phyloP scores from a whole-genome alignment of 345 rosid genomes.

The Jatropha curcas region DNA sequence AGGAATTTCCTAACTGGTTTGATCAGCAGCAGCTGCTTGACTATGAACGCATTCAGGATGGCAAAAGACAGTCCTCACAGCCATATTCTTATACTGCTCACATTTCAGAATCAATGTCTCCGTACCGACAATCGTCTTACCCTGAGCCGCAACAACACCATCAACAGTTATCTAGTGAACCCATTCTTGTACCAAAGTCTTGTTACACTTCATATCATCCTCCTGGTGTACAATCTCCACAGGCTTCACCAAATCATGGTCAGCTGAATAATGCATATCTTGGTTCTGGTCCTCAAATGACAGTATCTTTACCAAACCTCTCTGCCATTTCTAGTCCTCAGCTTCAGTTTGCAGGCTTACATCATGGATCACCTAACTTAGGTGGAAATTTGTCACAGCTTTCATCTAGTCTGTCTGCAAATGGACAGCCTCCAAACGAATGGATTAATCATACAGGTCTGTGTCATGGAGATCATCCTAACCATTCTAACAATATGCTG shows the following conservation, averaged over 20 bases:
- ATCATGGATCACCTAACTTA: constrained; percentile 60
- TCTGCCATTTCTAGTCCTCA: constrained; percentile 65
- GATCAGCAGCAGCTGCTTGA: constrained; percentile 54
- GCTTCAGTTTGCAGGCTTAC: constrained; percentile 56
- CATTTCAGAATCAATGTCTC: constrained; percentile 44
- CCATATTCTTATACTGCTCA: constrained; percentile 50
- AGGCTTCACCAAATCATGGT: constrained; percentile 65
- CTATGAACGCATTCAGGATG: constrained; percentile 48
- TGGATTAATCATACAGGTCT: constrained; percentile 63
- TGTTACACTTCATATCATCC: constrained; percentile 67
- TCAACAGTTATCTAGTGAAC: constrained; percentile 70
- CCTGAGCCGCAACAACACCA: constrained; percentile 57
- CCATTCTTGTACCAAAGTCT: constrained; percentile 73
- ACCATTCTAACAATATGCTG: constrained; percentile 49
- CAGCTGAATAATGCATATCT: constrained; percentile 53
- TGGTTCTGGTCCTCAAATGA: constrained; percentile 63
- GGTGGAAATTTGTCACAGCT: constrained; percentile 60
- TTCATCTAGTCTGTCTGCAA: constrained; percentile 55
- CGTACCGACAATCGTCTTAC: constrained; percentile 62
- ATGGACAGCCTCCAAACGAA: constrained; percentile 53
- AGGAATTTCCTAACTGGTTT: constrained; percentile 57
- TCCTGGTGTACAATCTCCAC: constrained; percentile 60
- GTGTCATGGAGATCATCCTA: constrained; percentile 68
- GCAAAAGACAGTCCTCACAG: constrained; percentile 62
- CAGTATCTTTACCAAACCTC: constrained; percentile 57